A percentile compares a stretch with the other conserved stretches of the same genome.
phyloP scores from a whole-genome alignment of 1,139 yeast species.

The Kodamaea sp. region DNA sequence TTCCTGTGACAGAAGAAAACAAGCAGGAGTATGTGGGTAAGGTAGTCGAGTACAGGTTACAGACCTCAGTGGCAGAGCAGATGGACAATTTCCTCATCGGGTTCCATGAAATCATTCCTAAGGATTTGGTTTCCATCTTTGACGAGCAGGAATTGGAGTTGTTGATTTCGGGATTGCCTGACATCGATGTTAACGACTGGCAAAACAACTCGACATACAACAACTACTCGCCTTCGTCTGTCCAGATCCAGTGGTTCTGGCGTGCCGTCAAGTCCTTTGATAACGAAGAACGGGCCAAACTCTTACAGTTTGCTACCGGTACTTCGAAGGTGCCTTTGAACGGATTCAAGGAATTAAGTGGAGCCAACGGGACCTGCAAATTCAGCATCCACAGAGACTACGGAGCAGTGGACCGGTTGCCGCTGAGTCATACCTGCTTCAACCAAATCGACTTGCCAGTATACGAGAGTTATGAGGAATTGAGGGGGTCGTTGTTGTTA shows the following conservation, averaged over 20 bases:
- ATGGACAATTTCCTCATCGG: constrained; percentile 84
- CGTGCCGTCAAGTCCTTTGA: constrained; percentile 95
- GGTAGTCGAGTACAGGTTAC: constrained; percentile 85
- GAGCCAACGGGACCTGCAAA: constrained; percentile 83
- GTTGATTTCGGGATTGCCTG: constrained; percentile 92
- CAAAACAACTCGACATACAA: constrained; percentile 79
- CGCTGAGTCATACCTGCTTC: constrained; percentile 95
- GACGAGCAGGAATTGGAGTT: constrained; percentile 96
- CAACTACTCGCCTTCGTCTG: constrained; percentile 81
- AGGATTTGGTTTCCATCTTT: constrained; percentile 80
- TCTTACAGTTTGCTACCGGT: constrained; percentile 95
- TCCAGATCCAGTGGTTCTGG: constrained; percentile 98
- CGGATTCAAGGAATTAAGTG: constrained; percentile 89
- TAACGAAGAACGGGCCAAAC: constrained; percentile 88
- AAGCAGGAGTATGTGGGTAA: constrained; percentile 85
- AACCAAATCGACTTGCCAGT: constrained; percentile 94
- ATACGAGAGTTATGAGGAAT: constrained; percentile 82
- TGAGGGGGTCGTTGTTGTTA: constrained; percentile 75
- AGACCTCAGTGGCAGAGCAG: constrained; percentile 83
- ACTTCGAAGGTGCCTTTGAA: constrained; percentile 94
- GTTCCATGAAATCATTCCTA: constrained; percentile 90
- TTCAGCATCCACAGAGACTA: constrained; percentile 91
- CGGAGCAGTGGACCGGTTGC: constrained; percentile 82
- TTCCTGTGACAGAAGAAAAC: constrained; percentile 87
- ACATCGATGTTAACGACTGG: constrained; percentile 96